Evolutionary conservation across 106 monocot species (phyloP), one percentile per base, ranked within the genome.

Genomic region (Acorus calamus): DNA sequence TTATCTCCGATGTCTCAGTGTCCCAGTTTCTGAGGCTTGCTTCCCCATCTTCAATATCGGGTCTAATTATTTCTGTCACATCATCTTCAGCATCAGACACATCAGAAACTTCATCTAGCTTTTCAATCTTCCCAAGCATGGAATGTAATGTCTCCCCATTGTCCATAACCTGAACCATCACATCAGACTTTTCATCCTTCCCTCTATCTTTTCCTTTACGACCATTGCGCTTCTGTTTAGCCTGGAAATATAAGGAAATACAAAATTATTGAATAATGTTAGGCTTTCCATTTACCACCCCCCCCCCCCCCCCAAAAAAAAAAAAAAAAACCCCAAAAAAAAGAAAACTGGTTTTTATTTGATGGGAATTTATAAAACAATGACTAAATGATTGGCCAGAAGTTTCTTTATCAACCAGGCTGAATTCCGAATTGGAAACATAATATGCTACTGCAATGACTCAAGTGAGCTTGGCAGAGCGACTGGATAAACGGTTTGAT

Each of bases 181-280:
- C 28, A 65, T 79, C 74, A 67, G 53, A 65, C 65, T 78, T 94
- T 55, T 76, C 84, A 51, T 98, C 84, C 60, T 60, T 85, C 47
- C 51, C 74, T 64, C 67, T 84, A n/a, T 88, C 96, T 80, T 98
- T 93, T 46, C 66, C 73, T 68, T 88, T 85, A 12, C 79, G 84
- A 77, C 55, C 77, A 77, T 70, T 82, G 11, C 82, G 77, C 60
- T 77, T 85, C 69, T 87, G 83, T 52, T 89, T 89, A 62, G 69
- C 74, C 87, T 87, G 61, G 6, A 69, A 42, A 70, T n/a, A 54
- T 6, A 12, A 55, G 6, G 11, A 44, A 43, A 42, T n/a, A 64
- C 7, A 12, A 14, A 44, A 28, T 28, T 28, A 28, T 28, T 28
- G 28, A 1, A 28, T 28, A 28, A 28, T 28, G 28, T 28, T 28